phyloP scores from a whole-genome alignment of 768 basidiomycete genomes.

The Lactifluus rugatus region DNA sequence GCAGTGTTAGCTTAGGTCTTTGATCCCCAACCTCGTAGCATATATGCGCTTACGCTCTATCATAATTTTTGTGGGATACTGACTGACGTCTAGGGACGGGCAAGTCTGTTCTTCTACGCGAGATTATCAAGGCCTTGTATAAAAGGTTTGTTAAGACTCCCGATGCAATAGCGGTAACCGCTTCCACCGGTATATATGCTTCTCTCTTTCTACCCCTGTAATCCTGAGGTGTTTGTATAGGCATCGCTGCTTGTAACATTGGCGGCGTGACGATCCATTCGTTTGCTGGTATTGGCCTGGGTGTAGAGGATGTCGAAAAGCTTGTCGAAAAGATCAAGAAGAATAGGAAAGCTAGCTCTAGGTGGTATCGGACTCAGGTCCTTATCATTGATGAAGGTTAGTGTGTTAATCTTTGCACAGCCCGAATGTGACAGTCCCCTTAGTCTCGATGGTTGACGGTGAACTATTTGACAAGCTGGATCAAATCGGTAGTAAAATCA shows the following conservation, averaged over 20 bases:
- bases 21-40: background rate
- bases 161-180: constrained; percentile 87
- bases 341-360: constrained; percentile 71
- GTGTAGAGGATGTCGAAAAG: constrained; percentile 50
- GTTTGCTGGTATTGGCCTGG: constrained; percentile 90
- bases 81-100: constrained; percentile 62
- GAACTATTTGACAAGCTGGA: constrained; percentile 87
- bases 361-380: constrained; percentile 82
- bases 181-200: constrained; percentile 63
- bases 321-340: constrained; percentile 59
- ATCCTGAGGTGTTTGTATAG: constrained; percentile 26
- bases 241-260: constrained; percentile 96
- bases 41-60: background rate
- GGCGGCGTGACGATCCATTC: constrained; percentile 94
- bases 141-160: constrained; percentile 40
- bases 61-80: background rate
- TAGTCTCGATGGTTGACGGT: constrained; percentile 97
- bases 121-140: constrained; percentile 72
- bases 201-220: background rate
- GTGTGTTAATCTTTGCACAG: constrained; percentile 11
- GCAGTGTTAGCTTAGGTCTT: background rate
- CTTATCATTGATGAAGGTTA: constrained; percentile 76
- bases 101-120: constrained; percentile 88
- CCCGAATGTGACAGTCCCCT: background rate
- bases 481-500: constrained; percentile 52